Evolutionary conservation across 495 filamentous ascomycete species (phyloP).

Genomic region (Lasiosphaeria ovina): DNA sequence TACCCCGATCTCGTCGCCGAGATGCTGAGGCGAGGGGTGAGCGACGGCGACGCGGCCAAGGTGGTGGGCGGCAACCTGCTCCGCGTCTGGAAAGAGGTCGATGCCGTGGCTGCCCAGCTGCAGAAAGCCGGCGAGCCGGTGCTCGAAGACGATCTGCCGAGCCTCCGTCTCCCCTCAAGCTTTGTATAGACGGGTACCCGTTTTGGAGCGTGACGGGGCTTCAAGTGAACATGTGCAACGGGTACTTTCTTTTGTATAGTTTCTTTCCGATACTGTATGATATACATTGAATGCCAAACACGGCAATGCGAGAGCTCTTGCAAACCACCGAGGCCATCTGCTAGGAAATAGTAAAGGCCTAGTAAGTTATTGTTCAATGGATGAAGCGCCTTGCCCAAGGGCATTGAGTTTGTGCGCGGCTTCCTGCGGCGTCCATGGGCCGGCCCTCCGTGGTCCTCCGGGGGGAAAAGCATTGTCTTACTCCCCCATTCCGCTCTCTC

Average conservation of each 20-base stretch:
- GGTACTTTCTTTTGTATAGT: not conserved
- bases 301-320: too few relatives aligned
- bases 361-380: not conserved
- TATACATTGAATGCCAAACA: not conserved
- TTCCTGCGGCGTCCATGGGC: too few relatives aligned
- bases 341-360: too few relatives aligned
- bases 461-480: not conserved
- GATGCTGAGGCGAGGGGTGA: constrained; percentile 64
- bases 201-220: not conserved
- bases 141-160: constrained; percentile 57
- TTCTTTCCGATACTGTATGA: not conserved
- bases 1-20: constrained; percentile 79
- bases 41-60: constrained; percentile 62
- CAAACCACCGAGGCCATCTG: too few relatives aligned
- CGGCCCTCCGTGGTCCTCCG: too few relatives aligned
- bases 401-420: too few relatives aligned
- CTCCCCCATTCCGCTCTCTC: not conserved
- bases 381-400: too few relatives aligned
- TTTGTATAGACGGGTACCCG: constrained; percentile 10
- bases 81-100: constrained; percentile 73
- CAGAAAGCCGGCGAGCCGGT: constrained; percentile 57
- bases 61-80: constrained; percentile 72
- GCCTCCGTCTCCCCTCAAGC: not conserved
- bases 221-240: not conserved
- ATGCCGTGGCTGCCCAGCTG: constrained; percentile 61